Percentiles rank a stretch among this genome's conserved stretches.
Conservation (phyloP, 495 filamentous ascomycete genomes). For the Pseudevernia furfuracea region DNA sequence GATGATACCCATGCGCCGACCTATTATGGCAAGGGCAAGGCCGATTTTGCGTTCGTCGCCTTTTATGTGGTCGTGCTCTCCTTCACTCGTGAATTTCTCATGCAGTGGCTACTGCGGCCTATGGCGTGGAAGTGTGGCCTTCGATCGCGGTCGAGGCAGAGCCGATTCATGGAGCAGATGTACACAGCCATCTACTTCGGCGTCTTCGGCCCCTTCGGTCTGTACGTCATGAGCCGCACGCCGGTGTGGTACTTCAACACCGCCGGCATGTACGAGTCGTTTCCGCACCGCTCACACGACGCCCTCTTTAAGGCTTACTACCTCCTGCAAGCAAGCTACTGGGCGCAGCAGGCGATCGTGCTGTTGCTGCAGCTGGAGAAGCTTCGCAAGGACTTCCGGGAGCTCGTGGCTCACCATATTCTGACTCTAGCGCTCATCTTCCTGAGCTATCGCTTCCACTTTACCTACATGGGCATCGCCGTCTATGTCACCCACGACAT, state of each 20-base stretch:
- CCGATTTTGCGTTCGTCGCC: constrained; percentile 79
- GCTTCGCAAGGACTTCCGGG: constrained; percentile 91
- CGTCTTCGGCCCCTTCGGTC: constrained; percentile 73
- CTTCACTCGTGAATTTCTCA: constrained; percentile 93
- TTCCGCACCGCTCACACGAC: constrained; percentile 81
- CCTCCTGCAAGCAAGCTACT: constrained; percentile 89
- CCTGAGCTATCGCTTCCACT: constrained; percentile 93
- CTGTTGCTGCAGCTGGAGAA: constrained; percentile 85
- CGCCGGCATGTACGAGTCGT: constrained; percentile 80
- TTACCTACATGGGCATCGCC: constrained; percentile 93
- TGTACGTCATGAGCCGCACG: constrained; percentile 86
- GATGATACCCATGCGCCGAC: no score
- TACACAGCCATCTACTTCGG: constrained; percentile 96
- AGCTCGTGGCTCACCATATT: constrained; percentile 90
- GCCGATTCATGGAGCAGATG: constrained; percentile 93
- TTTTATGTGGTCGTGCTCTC: constrained; percentile 87
- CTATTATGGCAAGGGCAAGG: constrained; percentile 89
- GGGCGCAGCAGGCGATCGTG: constrained; percentile 92
- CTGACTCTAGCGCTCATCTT: constrained; percentile 83
- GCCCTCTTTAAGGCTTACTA: constrained; percentile 95
- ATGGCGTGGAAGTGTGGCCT: constrained; percentile 66
- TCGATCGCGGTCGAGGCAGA: constrained; percentile 66
- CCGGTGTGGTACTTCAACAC: constrained; percentile 99
- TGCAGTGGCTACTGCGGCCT: constrained; percentile 85
- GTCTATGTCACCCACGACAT: constrained; percentile 97